phyloP scores from a whole-genome alignment of 2,329 filamentous ascomycete genomes.

The Coleophoma cylindrospora region DNA sequence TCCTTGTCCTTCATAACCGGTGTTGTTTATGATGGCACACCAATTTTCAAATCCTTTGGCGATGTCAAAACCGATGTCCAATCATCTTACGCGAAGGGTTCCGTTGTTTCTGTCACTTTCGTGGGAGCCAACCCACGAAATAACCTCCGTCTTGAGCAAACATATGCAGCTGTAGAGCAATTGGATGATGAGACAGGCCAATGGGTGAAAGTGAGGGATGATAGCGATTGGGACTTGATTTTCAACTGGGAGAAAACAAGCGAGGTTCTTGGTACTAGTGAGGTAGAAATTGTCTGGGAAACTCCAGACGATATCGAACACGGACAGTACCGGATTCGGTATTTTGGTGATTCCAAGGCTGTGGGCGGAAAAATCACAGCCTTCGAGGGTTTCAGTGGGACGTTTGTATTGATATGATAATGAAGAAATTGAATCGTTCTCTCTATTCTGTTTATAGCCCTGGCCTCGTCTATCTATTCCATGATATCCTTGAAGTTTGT shows the following conservation, averaged over 20 bases:
- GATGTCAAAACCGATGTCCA: conserved; percentile 52
- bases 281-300: conserved; percentile 79
- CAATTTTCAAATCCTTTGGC: conserved; percentile 66
- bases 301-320: conserved; percentile 52
- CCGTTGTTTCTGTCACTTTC: conserved; percentile 63
- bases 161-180: conserved; percentile 72
- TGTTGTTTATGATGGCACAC: conserved; percentile 69
- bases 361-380: conserved; percentile 53
- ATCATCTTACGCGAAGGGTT: conserved; percentile 53
- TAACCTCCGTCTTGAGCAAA: conserved; percentile 72
- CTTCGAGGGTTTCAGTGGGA: conserved; percentile 64
- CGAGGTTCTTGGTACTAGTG: conserved; percentile 65
- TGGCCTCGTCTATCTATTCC: background rate
- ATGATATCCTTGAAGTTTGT: background rate
- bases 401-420: conserved; percentile 33
- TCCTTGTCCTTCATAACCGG: conserved; percentile 76
- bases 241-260: conserved; percentile 75
- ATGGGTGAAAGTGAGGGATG: conserved; percentile 67
- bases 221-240: conserved; percentile 78
- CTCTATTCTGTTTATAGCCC: background rate
- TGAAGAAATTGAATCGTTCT: background rate
- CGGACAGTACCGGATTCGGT: conserved; percentile 74
- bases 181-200: conserved; percentile 34
- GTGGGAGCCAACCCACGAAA: conserved; percentile 88
- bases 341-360: conserved; percentile 79